Conservation (phyloP, 2,329 filamentous ascomycete species). For the Gremmenia infestans region DNA sequence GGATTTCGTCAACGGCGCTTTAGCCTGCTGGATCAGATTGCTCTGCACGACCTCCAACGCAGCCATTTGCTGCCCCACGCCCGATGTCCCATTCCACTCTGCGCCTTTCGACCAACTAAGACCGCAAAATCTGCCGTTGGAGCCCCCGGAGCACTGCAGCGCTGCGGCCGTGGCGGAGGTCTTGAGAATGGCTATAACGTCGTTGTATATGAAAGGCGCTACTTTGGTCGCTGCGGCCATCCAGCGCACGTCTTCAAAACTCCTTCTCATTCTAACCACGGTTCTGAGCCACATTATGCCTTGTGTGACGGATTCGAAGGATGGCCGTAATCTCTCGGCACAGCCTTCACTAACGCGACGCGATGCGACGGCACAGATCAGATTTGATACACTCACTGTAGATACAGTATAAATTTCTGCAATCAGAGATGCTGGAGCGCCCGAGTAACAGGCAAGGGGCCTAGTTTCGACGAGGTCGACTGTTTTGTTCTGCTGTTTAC, state of each 20-base stretch:
- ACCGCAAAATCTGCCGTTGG: constrained; percentile 54
- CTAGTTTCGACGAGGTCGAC: no score
- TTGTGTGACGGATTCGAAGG: no score
- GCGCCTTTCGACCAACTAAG: constrained; percentile 50
- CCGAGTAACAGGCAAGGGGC: no score
- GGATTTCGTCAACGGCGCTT: constrained; percentile 40
- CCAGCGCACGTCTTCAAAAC: constrained; percentile 42
- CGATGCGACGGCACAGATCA: no score
- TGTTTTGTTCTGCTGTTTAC: no score
- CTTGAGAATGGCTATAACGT: constrained; percentile 48
- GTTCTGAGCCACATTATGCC: no score
- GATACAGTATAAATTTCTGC: no score
- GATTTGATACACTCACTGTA: no score
- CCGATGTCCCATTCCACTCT: constrained; percentile 52
- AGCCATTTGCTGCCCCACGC: constrained; percentile 66
- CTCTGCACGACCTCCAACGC: constrained; percentile 60
- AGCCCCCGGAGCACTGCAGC: constrained; percentile 52
- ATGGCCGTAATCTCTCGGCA: no score
- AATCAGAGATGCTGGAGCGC: no score
- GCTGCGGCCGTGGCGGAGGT: constrained; percentile 53
- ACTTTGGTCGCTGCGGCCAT: constrained; percentile 58
- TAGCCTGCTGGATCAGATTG: constrained; percentile 47
- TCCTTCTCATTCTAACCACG: no score
- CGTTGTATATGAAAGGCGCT: constrained; percentile 52
- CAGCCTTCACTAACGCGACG: no score